phyloP scores from a whole-genome alignment of 179 eudicot species.

The Vitellaria paradoxa region DNA sequence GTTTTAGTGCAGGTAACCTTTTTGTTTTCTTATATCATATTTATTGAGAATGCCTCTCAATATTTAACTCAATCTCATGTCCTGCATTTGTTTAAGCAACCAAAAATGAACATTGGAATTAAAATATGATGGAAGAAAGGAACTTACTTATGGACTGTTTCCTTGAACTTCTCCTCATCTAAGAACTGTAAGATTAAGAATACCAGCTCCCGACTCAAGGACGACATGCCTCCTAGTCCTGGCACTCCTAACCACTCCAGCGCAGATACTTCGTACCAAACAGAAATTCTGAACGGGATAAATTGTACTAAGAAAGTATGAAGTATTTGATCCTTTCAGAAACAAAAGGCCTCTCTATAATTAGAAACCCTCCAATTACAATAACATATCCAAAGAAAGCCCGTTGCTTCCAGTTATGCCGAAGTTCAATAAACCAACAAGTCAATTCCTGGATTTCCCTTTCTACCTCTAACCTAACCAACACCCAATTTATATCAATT shows the following conservation, averaged over 20 bases:
- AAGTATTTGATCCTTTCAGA: neutral
- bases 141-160: constrained; percentile 64
- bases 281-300: neutral
- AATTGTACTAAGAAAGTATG: neutral
- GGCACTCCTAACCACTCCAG: constrained; percentile 56
- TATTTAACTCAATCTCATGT: neutral
- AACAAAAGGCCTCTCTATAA: neutral
- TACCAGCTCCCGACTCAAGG: constrained; percentile 66
- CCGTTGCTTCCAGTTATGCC: neutral
- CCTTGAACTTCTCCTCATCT: constrained; percentile 73
- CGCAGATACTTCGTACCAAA: constrained; percentile 22
- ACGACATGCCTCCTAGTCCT: constrained; percentile 56
- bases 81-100: neutral
- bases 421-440: neutral
- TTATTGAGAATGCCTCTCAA: neutral
- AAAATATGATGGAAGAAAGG: neutral
- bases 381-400: neutral
- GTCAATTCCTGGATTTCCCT: neutral
- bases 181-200: constrained; percentile 66
- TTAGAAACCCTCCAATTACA: neutral
- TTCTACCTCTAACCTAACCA: neutral
- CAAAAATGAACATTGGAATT: too few species aligned
- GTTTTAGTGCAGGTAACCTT: too few species aligned
- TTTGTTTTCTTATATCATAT: neutral
- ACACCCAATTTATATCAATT: neutral